phyloP scores from a whole-genome alignment of 208 protist genomes.

The Trypanosoma congolense region DNA sequence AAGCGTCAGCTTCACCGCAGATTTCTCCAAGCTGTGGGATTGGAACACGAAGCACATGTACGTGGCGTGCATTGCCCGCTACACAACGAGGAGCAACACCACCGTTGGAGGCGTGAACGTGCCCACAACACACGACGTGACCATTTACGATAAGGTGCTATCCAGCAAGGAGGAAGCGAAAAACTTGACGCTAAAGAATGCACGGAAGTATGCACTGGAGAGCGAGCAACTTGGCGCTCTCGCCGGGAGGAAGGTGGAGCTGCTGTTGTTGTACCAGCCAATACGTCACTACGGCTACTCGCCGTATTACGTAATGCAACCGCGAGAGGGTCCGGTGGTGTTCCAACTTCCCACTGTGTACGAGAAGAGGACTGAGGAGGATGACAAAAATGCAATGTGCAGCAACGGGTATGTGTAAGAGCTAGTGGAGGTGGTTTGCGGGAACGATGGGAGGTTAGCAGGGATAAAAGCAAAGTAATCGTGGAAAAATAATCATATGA shows the following conservation, averaged over 20 bases:
- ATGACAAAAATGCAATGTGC: constrained; percentile 3
- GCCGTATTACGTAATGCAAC: constrained; percentile 34
- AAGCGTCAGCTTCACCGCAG: constrained; percentile 26
- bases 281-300: constrained; percentile 73
- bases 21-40: constrained; percentile 59
- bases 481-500: no score
- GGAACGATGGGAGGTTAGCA: no score
- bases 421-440: background rate
- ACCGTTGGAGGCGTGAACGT: constrained; percentile 1
- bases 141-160: constrained; percentile 47
- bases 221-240: constrained; percentile 30
- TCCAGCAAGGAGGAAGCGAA: constrained; percentile 17
- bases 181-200: constrained; percentile 11
- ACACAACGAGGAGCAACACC: constrained; percentile 20
- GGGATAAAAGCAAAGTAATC: no score
- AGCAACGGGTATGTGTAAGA: background rate
- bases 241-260: constrained; percentile 27
- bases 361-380: background rate
- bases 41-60: constrained; percentile 83
- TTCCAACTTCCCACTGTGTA: constrained; percentile 13
- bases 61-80: constrained; percentile 50
- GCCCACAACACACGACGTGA: constrained; percentile 42
- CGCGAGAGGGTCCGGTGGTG: constrained; percentile 9
- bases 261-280: constrained; percentile 66
- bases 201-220: constrained; percentile 50